Evolutionary conservation across 441 rosid genomes (phyloP), one percentile per base, ranked within the genome.

Genomic region (Gossypium davidsonii): DNA sequence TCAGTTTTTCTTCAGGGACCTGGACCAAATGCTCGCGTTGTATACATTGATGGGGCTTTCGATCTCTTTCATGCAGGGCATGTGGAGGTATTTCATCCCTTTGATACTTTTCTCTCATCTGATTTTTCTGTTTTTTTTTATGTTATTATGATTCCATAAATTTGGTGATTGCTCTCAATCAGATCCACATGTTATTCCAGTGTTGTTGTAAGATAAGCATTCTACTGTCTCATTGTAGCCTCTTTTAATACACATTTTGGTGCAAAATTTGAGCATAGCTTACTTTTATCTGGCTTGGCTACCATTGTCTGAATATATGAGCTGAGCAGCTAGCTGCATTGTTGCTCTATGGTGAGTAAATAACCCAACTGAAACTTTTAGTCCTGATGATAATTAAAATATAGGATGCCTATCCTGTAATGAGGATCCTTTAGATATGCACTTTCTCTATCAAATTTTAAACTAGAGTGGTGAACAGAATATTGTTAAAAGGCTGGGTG

Each of bases 11-110:
- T 34, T 71, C 87, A 94, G 99, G 96, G 90, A 49, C 97, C 99
- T 60, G 87, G 90, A 78, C 93, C 94, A 59, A 87, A 90, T 88
- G 90, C 97, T 70, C 86, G 86, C 44, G 80, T 94, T 42, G 87
- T 94, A 25, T 94, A 92, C 79, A 92, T 94, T 62, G 99, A 94
- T 83, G 96, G 93, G 20, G 93, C 92, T 31, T 89, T 91, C 75
- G 96, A 91, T 87, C 91, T 91, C 74, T 94, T 94, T 78, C 99
- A 94, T 82, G 99, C 99, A 57, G 99, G 98, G 76, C 99, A 94
- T 77, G 99, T 92, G 18, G 94, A 94, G 98, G 97, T 94, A 88
- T 69, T 6, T 48, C 49, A 21, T 4, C 34, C 20, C 18, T 14
- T 10, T 53, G n/a, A 49, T 23, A 39, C 39, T 55, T 72, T 21